phyloP scores from a whole-genome alignment of 2,329 filamentous ascomycete species.

The Colletotrichum sp. region DNA sequence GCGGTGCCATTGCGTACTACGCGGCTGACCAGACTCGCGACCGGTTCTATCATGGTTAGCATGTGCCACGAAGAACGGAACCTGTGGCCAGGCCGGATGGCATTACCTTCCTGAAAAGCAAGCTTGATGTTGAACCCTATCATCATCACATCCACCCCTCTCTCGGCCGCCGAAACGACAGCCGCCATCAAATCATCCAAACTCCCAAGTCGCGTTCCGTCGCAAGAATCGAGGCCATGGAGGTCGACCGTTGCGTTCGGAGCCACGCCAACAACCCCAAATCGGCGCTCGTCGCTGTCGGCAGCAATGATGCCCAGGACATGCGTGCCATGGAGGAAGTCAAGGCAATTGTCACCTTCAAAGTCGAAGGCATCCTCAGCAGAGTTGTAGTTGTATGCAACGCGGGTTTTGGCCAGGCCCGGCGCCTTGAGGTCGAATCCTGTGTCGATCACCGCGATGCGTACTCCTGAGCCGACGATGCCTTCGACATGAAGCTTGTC shows the following conservation, averaged over 20 bases:
- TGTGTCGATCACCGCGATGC: not conserved
- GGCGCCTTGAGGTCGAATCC: not conserved
- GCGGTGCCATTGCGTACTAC: not conserved
- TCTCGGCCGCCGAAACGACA: not conserved
- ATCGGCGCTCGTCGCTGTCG: not conserved
- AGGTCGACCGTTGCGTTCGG: not conserved
- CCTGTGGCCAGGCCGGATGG: too few relatives aligned
- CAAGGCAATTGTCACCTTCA: not conserved
- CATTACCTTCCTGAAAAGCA: not conserved
- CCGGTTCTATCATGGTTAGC: not conserved
- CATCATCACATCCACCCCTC: not conserved
- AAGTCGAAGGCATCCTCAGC: not conserved
- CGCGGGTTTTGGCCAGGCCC: not conserved
- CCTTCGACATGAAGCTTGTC: not conserved
- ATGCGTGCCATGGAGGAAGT: constrained; percentile 46
- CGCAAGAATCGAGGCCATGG: not conserved
- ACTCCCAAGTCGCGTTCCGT: not conserved
- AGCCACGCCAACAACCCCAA: not conserved
- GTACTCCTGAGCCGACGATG: not conserved
- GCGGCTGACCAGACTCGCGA: not conserved
- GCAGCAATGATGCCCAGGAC: constrained; percentile 50
- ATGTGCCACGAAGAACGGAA: not conserved
- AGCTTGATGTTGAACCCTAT: not conserved
- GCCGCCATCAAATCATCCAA: not conserved
- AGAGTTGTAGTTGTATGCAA: not conserved